Conservation (phyloP, 345 rosid species). For the Brassica cretica region DNA sequence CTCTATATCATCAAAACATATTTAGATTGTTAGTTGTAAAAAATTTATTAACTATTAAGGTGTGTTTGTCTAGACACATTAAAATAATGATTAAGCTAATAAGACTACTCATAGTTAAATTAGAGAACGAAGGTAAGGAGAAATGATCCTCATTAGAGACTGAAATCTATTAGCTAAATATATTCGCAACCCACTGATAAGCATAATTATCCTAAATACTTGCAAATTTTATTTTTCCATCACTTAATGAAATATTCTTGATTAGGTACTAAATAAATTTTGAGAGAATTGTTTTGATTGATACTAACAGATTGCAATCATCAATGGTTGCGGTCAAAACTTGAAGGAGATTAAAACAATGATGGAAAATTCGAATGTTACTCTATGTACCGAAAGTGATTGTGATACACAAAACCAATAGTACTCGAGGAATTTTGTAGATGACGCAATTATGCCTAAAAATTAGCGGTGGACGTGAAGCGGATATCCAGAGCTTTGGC, state of each 20-base stretch:
- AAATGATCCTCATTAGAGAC: neutral
- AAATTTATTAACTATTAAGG: no score
- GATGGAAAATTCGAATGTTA: slow-evolving; percentile 1
- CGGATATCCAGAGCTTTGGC: no score
- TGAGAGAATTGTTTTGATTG: neutral
- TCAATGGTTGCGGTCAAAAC: neutral
- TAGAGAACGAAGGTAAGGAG: neutral
- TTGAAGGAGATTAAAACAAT: neutral
- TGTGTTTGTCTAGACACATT: no score
- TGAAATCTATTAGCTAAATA: neutral
- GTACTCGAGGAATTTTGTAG: slow-evolving; percentile 14
- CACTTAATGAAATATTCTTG: neutral
- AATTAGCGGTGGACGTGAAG: no score
- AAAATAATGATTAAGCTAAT: no score
- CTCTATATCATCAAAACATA: no score
- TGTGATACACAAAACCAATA: neutral
- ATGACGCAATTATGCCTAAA: slow-evolving; percentile 28
- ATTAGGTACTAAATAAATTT: neutral
- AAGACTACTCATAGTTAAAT: neutral
- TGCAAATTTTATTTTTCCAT: neutral
- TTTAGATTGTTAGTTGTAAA: no score
- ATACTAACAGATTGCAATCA: neutral
- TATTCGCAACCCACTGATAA: neutral
- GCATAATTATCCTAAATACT: neutral
- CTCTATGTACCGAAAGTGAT: slow-evolving; percentile 11